Conservation (phyloP, 495 filamentous ascomycete species). For the Penicillium waksmanii region DNA sequence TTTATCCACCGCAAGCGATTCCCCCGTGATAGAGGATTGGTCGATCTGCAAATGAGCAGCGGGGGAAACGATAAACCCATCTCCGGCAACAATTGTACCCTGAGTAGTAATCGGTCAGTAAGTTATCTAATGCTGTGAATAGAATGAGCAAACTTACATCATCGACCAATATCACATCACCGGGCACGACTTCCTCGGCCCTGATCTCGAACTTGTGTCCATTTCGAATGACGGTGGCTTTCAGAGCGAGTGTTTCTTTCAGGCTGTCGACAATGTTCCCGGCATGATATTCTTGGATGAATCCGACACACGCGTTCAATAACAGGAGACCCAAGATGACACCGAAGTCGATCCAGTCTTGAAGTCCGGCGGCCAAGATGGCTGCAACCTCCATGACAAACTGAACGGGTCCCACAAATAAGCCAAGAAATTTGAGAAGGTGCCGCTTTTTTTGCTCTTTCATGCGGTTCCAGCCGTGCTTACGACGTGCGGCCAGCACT, state of each 20-base stretch:
- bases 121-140: constrained; percentile 13
- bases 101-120: constrained; percentile 11
- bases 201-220: constrained; percentile 71
- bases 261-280: constrained; percentile 90
- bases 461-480: constrained; percentile 86
- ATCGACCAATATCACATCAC: constrained; percentile 87
- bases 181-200: constrained; percentile 79
- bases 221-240: constrained; percentile 82
- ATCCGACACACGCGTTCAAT: constrained; percentile 85
- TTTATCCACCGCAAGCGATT: constrained; percentile 91
- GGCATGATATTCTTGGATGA: constrained; percentile 86
- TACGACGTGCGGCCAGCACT: constrained; percentile 63
- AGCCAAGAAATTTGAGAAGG: constrained; percentile 80
- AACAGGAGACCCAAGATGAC: constrained; percentile 75
- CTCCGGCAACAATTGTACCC: constrained; percentile 88
- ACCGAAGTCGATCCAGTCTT: constrained; percentile 78
- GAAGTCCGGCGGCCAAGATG: constrained; percentile 74
- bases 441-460: constrained; percentile 86
- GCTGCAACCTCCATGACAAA: constrained; percentile 91
- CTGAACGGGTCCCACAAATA: constrained; percentile 89
- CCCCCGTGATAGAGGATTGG: constrained; percentile 89
- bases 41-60: constrained; percentile 85
- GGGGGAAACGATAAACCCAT: constrained; percentile 80
- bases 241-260: constrained; percentile 87
- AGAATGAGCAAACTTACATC: constrained; percentile 52